phyloP scores from a whole-genome alignment of 2,329 filamentous ascomycete species.

The Fusarium dlaminii region DNA sequence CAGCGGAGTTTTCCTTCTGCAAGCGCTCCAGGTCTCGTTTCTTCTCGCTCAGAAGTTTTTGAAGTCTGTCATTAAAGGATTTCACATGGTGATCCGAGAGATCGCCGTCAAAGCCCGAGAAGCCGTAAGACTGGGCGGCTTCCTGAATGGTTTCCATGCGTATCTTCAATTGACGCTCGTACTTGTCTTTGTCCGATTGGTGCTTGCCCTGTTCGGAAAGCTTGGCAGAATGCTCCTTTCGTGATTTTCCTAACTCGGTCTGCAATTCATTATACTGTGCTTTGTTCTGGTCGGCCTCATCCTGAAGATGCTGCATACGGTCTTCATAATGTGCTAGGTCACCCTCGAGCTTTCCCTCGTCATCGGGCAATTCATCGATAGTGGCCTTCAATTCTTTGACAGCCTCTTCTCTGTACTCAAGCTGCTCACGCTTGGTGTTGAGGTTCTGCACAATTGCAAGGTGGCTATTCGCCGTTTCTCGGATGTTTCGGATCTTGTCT shows the following conservation, averaged over 20 bases:
- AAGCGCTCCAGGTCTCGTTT: slow-evolving; percentile 79
- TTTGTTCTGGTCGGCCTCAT: slow-evolving; percentile 71
- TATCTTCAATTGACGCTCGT: slow-evolving; percentile 79
- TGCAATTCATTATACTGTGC: slow-evolving; percentile 73
- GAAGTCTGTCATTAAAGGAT: slow-evolving; percentile 80
- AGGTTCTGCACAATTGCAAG: slow-evolving; percentile 79
- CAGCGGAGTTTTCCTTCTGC: slow-evolving; percentile 77
- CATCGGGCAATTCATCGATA: slow-evolving; percentile 80
- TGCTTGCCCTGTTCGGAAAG: slow-evolving; percentile 77
- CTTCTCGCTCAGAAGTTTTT: slow-evolving; percentile 80
- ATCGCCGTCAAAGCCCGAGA: slow-evolving; percentile 85
- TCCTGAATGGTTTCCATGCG: slow-evolving; percentile 81
- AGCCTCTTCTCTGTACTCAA: slow-evolving; percentile 73
- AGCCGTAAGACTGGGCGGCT: slow-evolving; percentile 77
- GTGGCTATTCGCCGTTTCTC: slow-evolving; percentile 77
- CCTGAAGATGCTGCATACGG: slow-evolving; percentile 71
- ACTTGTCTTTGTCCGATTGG: slow-evolving; percentile 86
- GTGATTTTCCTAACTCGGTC: slow-evolving; percentile 54
- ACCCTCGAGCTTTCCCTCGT: slow-evolving; percentile 77
- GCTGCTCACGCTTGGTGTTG: slow-evolving; percentile 78
- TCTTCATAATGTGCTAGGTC: slow-evolving; percentile 82
- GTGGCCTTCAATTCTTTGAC: slow-evolving; percentile 75
- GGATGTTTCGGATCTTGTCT: slow-evolving; percentile 70
- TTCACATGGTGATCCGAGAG: slow-evolving; percentile 77
- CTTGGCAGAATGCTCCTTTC: slow-evolving; percentile 60